Evolutionary conservation across 805 yeast genomes (phyloP), one percentile per base, ranked within the genome.

Genomic region (Debaryomyces hansenii): DNA sequence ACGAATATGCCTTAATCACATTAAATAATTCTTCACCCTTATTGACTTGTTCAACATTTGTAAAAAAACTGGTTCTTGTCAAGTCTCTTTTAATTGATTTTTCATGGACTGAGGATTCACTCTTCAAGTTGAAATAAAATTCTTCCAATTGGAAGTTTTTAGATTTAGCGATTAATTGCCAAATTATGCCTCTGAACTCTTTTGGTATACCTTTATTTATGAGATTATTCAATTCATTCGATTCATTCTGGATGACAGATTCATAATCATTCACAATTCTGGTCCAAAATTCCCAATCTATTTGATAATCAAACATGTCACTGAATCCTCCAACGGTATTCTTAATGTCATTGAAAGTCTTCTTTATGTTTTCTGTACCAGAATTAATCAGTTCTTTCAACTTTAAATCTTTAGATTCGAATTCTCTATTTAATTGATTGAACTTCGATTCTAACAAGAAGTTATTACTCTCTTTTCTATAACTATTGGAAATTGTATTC

Each of bases 211-310:
- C 98, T 8, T 70, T 69, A 16, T 84, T 76, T 15, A 94, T 79
- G 37, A 86, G 82, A 33, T 66, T 60, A 39, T 83, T 77, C 47
- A 92, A 73, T 51, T 74, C 74, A 11, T 76, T 76, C 0, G 91
- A 84, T 20, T 82, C 81, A 16, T 76, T 69, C 43, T 78, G 72
- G 1, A 90, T 90, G 7, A 86, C 83, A 0, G 65, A 60, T n/a
- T 83, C 74, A 59, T 90, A 89, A 62, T 90, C 86, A 51, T 85
- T 82, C 3, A 90, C 89, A 14, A 91, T 87, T 32, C 71, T 71
- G 5, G 91, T 79, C 98, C 98, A 92, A 62, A 89, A 87, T 38
- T 86, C 87, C 94, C 94, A 87, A 60, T 86, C 88, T 40, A 84
- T 77, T 43, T 59, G 57, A 48, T 59, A 49, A 8, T 55, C 57